Evolutionary conservation across 192 early-diverging fungal genomes (phyloP), one percentile per base, ranked within the genome.

Genomic region (Backusella tuberculispora): DNA sequence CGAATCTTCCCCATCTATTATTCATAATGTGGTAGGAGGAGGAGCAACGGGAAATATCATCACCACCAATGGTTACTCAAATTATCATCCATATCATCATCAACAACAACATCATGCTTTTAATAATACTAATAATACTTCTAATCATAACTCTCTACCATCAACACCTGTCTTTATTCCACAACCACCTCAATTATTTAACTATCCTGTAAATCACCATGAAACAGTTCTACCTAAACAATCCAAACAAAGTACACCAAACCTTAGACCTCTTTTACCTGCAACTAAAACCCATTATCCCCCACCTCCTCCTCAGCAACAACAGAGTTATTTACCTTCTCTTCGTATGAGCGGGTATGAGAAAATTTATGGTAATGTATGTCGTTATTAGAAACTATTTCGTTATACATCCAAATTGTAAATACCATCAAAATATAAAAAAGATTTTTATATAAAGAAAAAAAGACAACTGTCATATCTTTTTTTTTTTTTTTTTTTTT

Each of bases 271-370:
- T 12, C 64, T 73, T 29, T 60, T 72, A 43, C 66, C 76, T 37
- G 65, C 63, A 66, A 72, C 45, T 5, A 42, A 41, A 6, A 45
- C 34, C 17, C 64, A 43, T n/a, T 34, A 1, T 34, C 29, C 73
- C 48, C 4, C 71, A 26, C 10, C 73, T 50, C 34, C 45, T 34
- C 73, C 48, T 12, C 71, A 42, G 3, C 73, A 66, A 40, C 45
- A 65, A 47, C 70, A 48, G 42, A 24, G 46, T 4, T 29, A 74
- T 34, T 66, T 46, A 21, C 71, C 76, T 4, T 48, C 72, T 66
- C 38, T 66, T 17, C 63, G 71, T 6, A 78, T 78, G 76, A 69
- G 64, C 13, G 76, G 76, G 38, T 67, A 66, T 19, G 76, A 78
- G 43, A 44, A 72, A 17, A 63, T 68, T 19, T 73, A 78, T 45